phyloP scores from a whole-genome alignment of 345 rosid genomes.

The Carallia pectinifolia region DNA sequence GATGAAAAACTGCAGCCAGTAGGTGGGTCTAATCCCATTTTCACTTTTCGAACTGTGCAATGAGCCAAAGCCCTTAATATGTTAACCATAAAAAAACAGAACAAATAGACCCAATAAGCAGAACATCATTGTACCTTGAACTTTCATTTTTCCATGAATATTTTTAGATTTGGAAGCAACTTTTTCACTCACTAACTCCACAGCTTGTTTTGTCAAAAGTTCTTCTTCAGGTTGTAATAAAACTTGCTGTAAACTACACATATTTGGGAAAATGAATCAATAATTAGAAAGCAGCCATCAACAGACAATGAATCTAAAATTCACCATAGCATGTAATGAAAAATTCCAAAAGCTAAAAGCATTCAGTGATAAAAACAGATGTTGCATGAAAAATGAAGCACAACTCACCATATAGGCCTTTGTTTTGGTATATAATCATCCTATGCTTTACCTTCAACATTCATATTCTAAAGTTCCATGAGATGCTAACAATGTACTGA shows the following conservation, averaged over 20 bases:
- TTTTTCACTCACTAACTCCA: constrained; percentile 15
- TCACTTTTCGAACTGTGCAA: constrained; percentile 23
- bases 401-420: neutral
- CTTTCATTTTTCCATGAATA: constrained; percentile 28
- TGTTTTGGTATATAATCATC: neutral
- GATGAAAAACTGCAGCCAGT: constrained; percentile 25
- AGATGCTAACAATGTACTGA: neutral
- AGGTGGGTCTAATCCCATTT: constrained; percentile 29
- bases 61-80: neutral
- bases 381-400: neutral
- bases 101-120: neutral
- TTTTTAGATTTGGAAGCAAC: constrained; percentile 19
- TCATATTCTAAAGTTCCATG: neutral
- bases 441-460: neutral
- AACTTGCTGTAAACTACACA: constrained; percentile 19
- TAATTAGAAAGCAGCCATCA: neutral
- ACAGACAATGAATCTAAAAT: neutral
- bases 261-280: constrained; percentile 2
- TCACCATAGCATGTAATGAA: neutral
- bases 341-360: neutral
- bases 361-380: neutral
- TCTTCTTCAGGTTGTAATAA: constrained; percentile 29
- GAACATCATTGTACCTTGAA: constrained; percentile 20
- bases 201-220: constrained; percentile 15
- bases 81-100: neutral